Base-by-base conservation (phyloP, 164 flowering plant species). In the Nelumbo lutea region DNA sequence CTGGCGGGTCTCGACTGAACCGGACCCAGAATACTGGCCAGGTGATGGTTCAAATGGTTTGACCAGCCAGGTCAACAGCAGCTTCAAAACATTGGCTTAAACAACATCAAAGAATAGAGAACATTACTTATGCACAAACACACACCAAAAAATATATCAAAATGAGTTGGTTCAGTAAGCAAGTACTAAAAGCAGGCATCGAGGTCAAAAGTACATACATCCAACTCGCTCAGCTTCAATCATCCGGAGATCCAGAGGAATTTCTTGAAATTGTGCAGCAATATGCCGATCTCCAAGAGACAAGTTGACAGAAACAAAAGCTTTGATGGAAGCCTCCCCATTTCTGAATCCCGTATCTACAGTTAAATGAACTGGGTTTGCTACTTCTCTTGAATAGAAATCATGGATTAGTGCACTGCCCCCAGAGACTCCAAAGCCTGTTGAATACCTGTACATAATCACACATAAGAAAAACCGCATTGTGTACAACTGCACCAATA, bases 251-350 rank as follows among this genome's bases (percentile, higher is more conserved):
- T 89, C 97, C 62, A 93, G 75, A 66, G 98, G 92, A 73, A 90
- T 83, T 80, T 96, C 98, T 72, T 92, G 97, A 80, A 96, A 96
- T 68, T 93, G 99, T 1, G 96, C 91, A 66, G 96, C 99, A 76
- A 96, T 88, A 70, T 80, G 97, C 45, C 84, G 80, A 52, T 92
- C 97, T 73, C 93, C 93, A 75, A 96, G 83, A 50, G 95, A 86
- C 65, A 96, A 81, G 74, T 78, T 83, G 58, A 75, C 79, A 67
- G 95, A 84, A 67, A 90, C 88, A 79, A 84, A 90, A 27, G 90
- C 99, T 75, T 91, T 91, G 47, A 91, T 84, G 61, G 85, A 67
- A 68, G 87, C 87, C 74, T 83, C 88, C 7, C 96, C 97, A 80
- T 83, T 85, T 45, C 14, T 79, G 68, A 95, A 95, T 55, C 93